A percentile compares a stretch with the other conserved stretches of the same genome.
phyloP scores from a whole-genome alignment of 257 asterid species.

The Lavandula angustifolia region DNA sequence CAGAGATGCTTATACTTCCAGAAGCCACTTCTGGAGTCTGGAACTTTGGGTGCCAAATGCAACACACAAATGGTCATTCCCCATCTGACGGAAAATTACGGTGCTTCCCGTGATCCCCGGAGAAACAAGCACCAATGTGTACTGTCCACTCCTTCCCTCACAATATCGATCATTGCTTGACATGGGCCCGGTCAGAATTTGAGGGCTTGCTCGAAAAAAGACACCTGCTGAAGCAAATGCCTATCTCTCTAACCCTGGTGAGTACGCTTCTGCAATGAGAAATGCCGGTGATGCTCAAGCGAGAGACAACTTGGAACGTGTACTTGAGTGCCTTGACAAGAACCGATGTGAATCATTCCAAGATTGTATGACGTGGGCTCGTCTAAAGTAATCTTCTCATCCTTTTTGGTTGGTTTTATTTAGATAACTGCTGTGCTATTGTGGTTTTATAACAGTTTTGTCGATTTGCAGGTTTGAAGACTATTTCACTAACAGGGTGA shows the following conservation, averaged over 20 bases:
- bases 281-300: constrained; percentile 97
- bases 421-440: constrained; percentile 2
- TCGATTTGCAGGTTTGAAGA: constrained; percentile 73
- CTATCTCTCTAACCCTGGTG: constrained; percentile 67
- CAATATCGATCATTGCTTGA: constrained; percentile 91
- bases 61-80: constrained; percentile 94
- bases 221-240: constrained; percentile 90
- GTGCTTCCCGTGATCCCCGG: constrained; percentile 95
- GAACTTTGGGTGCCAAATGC: constrained; percentile 95
- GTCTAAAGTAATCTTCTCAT: constrained; percentile 52
- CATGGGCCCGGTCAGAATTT: constrained; percentile 96
- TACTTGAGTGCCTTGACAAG: constrained; percentile 71
- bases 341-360: constrained; percentile 81
- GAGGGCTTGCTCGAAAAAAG: constrained; percentile 94
- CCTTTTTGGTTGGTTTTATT: not conserved
- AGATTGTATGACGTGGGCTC: constrained; percentile 86
- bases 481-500: constrained; percentile 73
- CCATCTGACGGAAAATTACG: constrained; percentile 90
- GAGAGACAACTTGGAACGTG: constrained; percentile 82
- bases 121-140: constrained; percentile 98
- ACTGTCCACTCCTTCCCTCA: constrained; percentile 95
- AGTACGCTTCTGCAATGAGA: constrained; percentile 66
- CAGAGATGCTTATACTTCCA: constrained; percentile 93
- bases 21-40: constrained; percentile 94
- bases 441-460: constrained; percentile 22